Evolutionary conservation across 306 rosid species (phyloP).

Genomic region (Pterocarpus macrocarpus): DNA sequence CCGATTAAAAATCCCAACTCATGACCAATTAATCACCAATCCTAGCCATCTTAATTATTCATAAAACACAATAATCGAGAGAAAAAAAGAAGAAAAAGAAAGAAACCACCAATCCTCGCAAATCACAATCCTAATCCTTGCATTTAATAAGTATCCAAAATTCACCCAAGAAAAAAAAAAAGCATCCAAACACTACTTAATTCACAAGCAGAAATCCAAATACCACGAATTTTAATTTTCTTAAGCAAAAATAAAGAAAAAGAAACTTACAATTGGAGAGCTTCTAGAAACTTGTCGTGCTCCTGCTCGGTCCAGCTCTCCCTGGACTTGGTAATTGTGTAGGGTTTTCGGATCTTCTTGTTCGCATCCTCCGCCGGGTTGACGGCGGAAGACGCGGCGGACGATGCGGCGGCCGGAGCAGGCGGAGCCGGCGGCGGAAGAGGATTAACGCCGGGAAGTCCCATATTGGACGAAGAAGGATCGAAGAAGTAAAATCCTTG

Average conservation of each 20-base stretch:
- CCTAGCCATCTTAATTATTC: not conserved
- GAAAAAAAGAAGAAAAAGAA: too few relatives aligned
- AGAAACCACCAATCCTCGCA: not conserved
- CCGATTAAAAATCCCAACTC: not conserved
- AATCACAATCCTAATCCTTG: not conserved
- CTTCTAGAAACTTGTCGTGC: constrained; percentile 97
- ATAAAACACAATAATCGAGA: not conserved
- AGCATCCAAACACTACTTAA: constrained; percentile 12
- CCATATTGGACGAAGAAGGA: constrained; percentile 58
- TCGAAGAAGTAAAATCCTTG: constrained; percentile 73
- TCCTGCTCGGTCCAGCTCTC: constrained; percentile 99
- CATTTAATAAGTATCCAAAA: constrained; percentile 19
- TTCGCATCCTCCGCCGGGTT: constrained; percentile 50
- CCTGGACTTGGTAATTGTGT: constrained; percentile 91
- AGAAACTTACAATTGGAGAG: constrained; percentile 85
- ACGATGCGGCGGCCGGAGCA: not conserved
- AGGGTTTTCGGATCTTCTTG: constrained; percentile 92
- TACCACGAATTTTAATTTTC: not conserved
- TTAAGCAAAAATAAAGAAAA: not conserved
- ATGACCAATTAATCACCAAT: constrained; percentile 1
- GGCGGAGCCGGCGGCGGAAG: constrained; percentile 50
- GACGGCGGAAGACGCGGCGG: not conserved
- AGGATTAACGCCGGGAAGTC: constrained; percentile 57
- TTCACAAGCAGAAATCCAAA: not conserved
- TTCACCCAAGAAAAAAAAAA: not conserved